Evolutionary conservation across 192 early-diverging fungal genomes (phyloP).

Genomic region (Umbelopsis sp.): DNA sequence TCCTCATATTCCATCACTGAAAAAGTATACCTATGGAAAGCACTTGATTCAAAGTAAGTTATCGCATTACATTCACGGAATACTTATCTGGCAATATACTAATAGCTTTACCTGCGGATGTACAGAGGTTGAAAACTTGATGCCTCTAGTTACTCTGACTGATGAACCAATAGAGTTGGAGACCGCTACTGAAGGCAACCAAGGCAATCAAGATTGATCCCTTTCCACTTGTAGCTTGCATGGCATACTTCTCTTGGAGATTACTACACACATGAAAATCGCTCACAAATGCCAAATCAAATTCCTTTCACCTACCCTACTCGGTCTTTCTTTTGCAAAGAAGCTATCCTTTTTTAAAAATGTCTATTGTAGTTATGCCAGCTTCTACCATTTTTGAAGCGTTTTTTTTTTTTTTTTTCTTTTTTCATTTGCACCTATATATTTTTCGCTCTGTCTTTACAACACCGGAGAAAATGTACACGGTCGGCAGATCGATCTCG

Average conservation of each 20-base stretch:
- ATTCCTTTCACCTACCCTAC: not conserved
- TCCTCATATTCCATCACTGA: slow-evolving; percentile 86
- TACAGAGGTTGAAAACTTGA: slow-evolving; percentile 22
- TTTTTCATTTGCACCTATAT: not conserved
- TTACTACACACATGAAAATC: not conserved
- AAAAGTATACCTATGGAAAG: slow-evolving; percentile 98
- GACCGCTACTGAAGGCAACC: not conserved
- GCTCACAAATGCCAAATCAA: not conserved
- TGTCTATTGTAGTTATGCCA: slow-evolving; percentile 16
- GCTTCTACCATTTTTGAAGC: not conserved
- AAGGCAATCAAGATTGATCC: not conserved
- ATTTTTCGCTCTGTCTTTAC: not conserved
- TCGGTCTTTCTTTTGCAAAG: too few species aligned
- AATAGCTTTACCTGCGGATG: not conserved
- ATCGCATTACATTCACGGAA: not conserved
- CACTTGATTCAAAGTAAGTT: slow-evolving; percentile 78
- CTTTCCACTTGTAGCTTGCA: too few species aligned
- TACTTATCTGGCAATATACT: not conserved
- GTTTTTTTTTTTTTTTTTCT: not conserved
- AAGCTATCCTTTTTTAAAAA: not conserved
- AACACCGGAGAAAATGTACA: not conserved
- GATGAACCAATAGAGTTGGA: not conserved
- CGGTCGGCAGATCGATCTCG: not conserved
- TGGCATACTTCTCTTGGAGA: not conserved
- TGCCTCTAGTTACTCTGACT: not conserved